Percentiles rank a stretch among this genome's conserved stretches.
Conservation (phyloP, 2,329 filamentous ascomycete species). For the Zalaria sp. region DNA sequence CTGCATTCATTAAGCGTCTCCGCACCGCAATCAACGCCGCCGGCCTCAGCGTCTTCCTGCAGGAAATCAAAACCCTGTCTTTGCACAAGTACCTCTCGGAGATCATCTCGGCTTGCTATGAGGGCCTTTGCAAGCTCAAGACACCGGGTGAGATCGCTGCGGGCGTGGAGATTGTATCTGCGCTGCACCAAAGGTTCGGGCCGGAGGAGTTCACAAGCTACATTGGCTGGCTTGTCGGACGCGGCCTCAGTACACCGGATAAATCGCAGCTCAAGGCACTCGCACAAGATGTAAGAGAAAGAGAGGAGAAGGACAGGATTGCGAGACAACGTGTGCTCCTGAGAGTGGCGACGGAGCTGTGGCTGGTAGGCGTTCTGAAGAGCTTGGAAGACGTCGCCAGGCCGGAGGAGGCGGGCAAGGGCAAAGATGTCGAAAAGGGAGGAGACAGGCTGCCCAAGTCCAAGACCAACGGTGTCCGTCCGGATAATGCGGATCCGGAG, state of each 20-base stretch:
- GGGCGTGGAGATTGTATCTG: conserved; percentile 83
- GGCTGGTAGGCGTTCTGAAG: conserved; percentile 78
- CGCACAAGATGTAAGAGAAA: conserved; percentile 69
- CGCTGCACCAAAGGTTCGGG: conserved; percentile 90
- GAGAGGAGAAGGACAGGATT: conserved; percentile 89
- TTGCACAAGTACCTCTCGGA: conserved; percentile 95
- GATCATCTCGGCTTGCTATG: conserved; percentile 89
- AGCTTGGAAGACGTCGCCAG: conserved; percentile 59
- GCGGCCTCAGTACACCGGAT: conserved; percentile 82
- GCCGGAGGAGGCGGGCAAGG: conserved; percentile 49
- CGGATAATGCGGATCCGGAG: conserved; percentile 57
- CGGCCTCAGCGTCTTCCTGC: conserved; percentile 68
- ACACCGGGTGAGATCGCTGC: conserved; percentile 82
- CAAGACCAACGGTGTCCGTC: conserved; percentile 40
- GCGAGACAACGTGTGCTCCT: conserved; percentile 73
- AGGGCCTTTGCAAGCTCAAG: conserved; percentile 85
- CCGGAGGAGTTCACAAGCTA: conserved; percentile 81
- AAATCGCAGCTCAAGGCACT: conserved; percentile 69
- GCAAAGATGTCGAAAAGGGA: conserved; percentile 40
- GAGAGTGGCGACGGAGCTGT: conserved; percentile 85
- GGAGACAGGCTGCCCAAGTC: conserved; percentile 47
- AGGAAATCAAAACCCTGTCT: conserved; percentile 81
- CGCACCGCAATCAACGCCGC: conserved; percentile 75
- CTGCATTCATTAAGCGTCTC: conserved; percentile 90
- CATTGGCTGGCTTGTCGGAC: conserved; percentile 82